phyloP scores from a whole-genome alignment of 495 filamentous ascomycete species.

The Penicillium atrosanguineum region DNA sequence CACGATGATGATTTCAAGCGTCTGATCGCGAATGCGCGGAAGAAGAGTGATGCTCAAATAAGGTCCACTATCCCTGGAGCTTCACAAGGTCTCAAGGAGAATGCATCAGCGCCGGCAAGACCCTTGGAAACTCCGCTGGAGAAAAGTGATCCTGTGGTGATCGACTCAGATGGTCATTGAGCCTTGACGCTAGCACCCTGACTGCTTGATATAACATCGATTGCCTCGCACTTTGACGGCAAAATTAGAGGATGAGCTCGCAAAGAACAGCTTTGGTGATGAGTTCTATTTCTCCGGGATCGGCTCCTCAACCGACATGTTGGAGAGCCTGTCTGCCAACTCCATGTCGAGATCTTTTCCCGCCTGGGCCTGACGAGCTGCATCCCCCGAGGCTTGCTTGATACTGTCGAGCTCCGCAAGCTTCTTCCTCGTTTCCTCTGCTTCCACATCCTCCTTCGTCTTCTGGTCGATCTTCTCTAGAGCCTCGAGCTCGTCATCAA shows the following conservation, averaged over 20 bases:
- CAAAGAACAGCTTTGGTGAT: not conserved
- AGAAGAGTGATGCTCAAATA: constrained; percentile 32
- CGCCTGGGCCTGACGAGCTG: constrained; percentile 23
- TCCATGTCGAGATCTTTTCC: constrained; percentile 28
- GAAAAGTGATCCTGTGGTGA: not conserved
- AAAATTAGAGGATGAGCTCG: not conserved
- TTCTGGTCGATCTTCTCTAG: constrained; percentile 66
- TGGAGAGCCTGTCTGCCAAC: constrained; percentile 39
- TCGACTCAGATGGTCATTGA: constrained; percentile 1
- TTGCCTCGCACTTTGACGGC: not conserved
- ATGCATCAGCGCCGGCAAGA: not conserved
- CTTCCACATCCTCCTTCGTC: constrained; percentile 52
- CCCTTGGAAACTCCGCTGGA: not conserved
- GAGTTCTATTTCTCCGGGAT: constrained; percentile 22
- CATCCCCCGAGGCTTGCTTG: constrained; percentile 36
- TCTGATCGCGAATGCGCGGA: constrained; percentile 69
- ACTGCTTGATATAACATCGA: constrained; percentile 7
- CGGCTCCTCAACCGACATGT: constrained; percentile 46
- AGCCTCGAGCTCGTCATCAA: constrained; percentile 83
- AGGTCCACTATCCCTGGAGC: constrained; percentile 31
- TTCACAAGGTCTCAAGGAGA: not conserved
- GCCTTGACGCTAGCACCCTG: not conserved
- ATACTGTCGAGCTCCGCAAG: constrained; percentile 45
- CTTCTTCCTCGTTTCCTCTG: constrained; percentile 40
- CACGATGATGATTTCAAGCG: constrained; percentile 72